Conservation (phyloP, 2,329 filamentous ascomycete genomes). For the Trichoderma brevicompactum region DNA sequence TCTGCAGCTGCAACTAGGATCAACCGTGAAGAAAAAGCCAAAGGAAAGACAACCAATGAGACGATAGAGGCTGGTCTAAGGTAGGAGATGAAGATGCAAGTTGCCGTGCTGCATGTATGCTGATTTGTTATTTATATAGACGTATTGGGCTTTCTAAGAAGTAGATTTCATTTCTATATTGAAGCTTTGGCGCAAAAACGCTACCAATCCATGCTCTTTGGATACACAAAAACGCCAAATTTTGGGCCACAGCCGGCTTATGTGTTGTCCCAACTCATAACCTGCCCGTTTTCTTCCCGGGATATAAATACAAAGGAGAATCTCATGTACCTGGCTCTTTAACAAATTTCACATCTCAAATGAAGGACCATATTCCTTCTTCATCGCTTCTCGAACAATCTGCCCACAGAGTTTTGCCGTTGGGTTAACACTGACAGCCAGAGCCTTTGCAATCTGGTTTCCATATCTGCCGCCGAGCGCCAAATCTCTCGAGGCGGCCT, state of each 20-base stretch:
- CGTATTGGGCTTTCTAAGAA: conserved; percentile 39
- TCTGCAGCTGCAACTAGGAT: conserved; percentile 61
- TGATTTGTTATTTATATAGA: conserved; percentile 35
- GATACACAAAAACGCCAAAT: conserved; percentile 11
- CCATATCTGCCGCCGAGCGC: conserved; percentile 67
- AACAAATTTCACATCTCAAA: conserved; percentile 44
- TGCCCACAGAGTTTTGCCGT: conserved; percentile 71
- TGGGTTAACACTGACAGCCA: conserved; percentile 69
- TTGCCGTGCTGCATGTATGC: background rate
- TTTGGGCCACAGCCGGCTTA: background rate
- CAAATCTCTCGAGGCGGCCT: conserved; percentile 65
- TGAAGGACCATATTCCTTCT: conserved; percentile 65
- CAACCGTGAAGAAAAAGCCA: conserved; percentile 63
- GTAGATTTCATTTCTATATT: conserved; percentile 27
- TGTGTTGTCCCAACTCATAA: background rate
- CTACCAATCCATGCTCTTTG: conserved; percentile 9
- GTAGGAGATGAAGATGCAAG: conserved; percentile 36
- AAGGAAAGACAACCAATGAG: conserved; percentile 57
- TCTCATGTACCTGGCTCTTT: background rate
- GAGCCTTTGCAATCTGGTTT: conserved; percentile 65
- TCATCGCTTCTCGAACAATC: conserved; percentile 72
- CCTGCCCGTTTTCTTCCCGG: background rate
- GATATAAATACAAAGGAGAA: background rate
- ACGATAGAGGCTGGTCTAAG: conserved; percentile 53
- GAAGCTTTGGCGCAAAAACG: background rate